Evolutionary conservation across 2,329 filamentous ascomycete genomes (phyloP).

Genomic region (Monosporascus cannonballus): DNA sequence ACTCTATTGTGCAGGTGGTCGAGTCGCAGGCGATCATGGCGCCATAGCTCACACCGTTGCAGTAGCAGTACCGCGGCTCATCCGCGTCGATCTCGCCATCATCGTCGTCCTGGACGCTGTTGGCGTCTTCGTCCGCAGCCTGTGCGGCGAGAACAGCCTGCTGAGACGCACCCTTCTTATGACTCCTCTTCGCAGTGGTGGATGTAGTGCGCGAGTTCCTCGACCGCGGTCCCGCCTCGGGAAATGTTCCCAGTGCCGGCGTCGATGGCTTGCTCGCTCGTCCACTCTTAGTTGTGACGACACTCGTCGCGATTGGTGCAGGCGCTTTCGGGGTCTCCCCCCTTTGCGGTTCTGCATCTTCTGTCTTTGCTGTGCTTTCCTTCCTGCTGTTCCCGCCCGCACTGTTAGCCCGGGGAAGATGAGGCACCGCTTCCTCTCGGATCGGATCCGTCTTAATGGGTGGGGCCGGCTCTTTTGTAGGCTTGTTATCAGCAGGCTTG

Average conservation of each 20-base stretch:
- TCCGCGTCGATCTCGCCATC: slow-evolving; percentile 61
- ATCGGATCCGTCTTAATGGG: slow-evolving; percentile 30
- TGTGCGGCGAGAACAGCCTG: slow-evolving; percentile 23
- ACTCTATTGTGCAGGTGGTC: slow-evolving; percentile 66
- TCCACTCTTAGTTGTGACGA: slow-evolving; percentile 56
- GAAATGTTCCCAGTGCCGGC: slow-evolving; percentile 53
- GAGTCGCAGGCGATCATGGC: slow-evolving; percentile 82
- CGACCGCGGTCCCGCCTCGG: slow-evolving; percentile 46
- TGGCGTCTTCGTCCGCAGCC: slow-evolving; percentile 31
- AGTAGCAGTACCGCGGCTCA: slow-evolving; percentile 74
- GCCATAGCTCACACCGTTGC: slow-evolving; percentile 73
- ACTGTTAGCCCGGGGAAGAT: slow-evolving; percentile 18
- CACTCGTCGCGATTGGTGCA: slow-evolving; percentile 29
- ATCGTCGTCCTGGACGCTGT: slow-evolving; percentile 37
- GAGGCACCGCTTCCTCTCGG: slow-evolving; percentile 26
- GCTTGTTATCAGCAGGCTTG: slow-evolving; percentile 42
- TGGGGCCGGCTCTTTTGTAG: slow-evolving; percentile 40
- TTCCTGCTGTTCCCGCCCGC: slow-evolving; percentile 33
- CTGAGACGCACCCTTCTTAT: slow-evolving; percentile 50
- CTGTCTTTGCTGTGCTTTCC: slow-evolving; percentile 33
- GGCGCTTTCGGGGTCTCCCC: slow-evolving; percentile 33
- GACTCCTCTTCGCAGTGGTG: slow-evolving; percentile 43
- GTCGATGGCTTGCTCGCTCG: slow-evolving; percentile 62
- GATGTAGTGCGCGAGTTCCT: slow-evolving; percentile 43
- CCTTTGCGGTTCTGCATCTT: slow-evolving; percentile 40